Conservation (phyloP, 1,284 basidiomycete species). For the Rhodotorula sp. region DNA sequence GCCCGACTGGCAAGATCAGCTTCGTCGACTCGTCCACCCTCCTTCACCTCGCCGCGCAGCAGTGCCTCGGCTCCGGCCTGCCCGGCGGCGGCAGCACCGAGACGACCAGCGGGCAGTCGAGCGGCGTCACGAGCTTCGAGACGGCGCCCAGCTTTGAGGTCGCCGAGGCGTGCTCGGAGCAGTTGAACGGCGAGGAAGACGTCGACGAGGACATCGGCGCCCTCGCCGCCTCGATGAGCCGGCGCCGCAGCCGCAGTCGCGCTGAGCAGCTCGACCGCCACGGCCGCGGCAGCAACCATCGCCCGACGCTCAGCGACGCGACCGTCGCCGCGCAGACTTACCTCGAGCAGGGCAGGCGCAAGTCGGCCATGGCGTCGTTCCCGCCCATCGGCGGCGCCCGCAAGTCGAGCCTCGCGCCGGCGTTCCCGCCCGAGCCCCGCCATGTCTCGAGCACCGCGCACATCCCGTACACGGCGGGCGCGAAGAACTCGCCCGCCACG, state of each 20-base stretch:
- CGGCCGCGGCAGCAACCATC: neutral
- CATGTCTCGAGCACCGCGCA: neutral
- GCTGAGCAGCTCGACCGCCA: neutral
- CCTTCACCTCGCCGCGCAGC: neutral
- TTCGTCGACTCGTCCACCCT: neutral
- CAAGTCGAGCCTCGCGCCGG: neutral
- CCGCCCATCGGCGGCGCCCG: neutral
- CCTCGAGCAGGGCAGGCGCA: slow-evolving; percentile 14
- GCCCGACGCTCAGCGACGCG: neutral
- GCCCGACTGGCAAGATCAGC: neutral
- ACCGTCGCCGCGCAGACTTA: neutral
- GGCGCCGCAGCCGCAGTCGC: neutral
- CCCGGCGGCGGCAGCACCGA: neutral
- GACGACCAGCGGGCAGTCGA: neutral
- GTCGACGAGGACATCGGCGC: neutral
- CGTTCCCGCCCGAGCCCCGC: neutral
- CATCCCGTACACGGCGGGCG: neutral
- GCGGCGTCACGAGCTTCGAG: neutral
- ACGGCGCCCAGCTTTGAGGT: neutral
- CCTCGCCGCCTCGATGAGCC: neutral
- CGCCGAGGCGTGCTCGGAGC: neutral
- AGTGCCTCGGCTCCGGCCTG: neutral
- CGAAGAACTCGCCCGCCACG: neutral
- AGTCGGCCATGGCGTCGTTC: slow-evolving; percentile 18
- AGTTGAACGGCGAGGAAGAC: neutral